phyloP scores from a whole-genome alignment of 257 asterid species.

The Solanum etuberosum region DNA sequence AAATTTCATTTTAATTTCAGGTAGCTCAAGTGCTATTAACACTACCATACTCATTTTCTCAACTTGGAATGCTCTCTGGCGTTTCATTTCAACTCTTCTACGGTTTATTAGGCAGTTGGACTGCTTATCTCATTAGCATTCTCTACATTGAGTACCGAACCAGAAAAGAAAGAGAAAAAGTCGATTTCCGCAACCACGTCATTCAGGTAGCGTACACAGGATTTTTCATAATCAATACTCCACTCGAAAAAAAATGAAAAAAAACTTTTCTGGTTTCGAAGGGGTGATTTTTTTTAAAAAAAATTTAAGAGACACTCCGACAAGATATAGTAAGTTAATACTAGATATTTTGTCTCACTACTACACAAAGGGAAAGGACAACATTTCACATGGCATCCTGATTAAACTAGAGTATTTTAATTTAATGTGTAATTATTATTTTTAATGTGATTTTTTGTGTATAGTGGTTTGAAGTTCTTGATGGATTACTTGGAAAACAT shows the following conservation, averaged over 20 bases:
- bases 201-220: slow-evolving; percentile 45
- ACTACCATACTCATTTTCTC: slow-evolving; percentile 83
- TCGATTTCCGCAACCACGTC: slow-evolving; percentile 79
- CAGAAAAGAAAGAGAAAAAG: slow-evolving; percentile 79
- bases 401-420: not conserved
- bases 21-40: slow-evolving; percentile 89
- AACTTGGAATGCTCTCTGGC: slow-evolving; percentile 85
- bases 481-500: slow-evolving; percentile 77
- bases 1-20: slow-evolving; percentile 10
- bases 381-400: slow-evolving; percentile 16
- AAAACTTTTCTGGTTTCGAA: not conserved
- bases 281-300: not conserved
- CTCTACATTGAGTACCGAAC: slow-evolving; percentile 80
- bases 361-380: not conserved
- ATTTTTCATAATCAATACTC: not conserved
- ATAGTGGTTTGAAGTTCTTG: slow-evolving; percentile 97
- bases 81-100: slow-evolving; percentile 66
- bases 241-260: too few species aligned
- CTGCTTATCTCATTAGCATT: slow-evolving; percentile 71
- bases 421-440: not conserved
- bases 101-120: slow-evolving; percentile 84
- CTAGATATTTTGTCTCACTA: not conserved
- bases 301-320: not conserved
- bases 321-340: not conserved
- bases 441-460: not conserved